Base-by-base conservation (phyloP, 2,329 filamentous ascomycete genomes). In the Aspergillus awamori region DNA sequence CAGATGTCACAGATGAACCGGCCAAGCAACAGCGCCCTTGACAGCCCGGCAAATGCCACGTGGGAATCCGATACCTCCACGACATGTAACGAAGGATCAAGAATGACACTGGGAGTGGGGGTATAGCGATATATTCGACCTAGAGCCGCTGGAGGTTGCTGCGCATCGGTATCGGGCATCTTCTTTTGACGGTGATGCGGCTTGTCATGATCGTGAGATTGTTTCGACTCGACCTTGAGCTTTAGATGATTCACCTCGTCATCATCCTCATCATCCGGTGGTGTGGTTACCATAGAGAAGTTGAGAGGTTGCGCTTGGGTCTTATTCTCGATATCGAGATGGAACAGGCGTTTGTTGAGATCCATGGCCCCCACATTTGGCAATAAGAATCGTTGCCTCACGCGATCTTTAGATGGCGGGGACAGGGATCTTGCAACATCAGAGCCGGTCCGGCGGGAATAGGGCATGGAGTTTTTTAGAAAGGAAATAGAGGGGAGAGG, bases 11-110 rank as follows among this genome's bases (percentile, higher is more conserved):
- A 72, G 33, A 82, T 74, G 59, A 72, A 75, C 30, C 64, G 60
- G 6, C 76, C 75, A 22, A 81, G 39, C 8, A 79, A 66, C 26
- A 75, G 66, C 5, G 77, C 71, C 49, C 76, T 73, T 17, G 67
- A 56, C 41, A 70, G 59, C 17, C 72, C 62, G 49, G 75, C 78
- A 22, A 78, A 63, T 5, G 65, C 58, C 22, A 77, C 65, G 66
- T 80, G 79, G 62, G 78, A 80, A 36, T 79, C 72, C 3, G 82
- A 84, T 3, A 80, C 76, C 54, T 81, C 70, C 20, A 76, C 39
- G n/a, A 80, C 66, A n/a, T 63, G 68, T 13, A 79, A 64, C 7
- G 72, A 67, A 5, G 71, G 64, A 59, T 80, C 72, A 13, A 80
- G 69, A 28, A 80, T 64, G n/a, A 78, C 64, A 1, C 76, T 78